phyloP scores from a whole-genome alignment of 371 early-diverging fungal genomes.

The Funneliformis caledonium region DNA sequence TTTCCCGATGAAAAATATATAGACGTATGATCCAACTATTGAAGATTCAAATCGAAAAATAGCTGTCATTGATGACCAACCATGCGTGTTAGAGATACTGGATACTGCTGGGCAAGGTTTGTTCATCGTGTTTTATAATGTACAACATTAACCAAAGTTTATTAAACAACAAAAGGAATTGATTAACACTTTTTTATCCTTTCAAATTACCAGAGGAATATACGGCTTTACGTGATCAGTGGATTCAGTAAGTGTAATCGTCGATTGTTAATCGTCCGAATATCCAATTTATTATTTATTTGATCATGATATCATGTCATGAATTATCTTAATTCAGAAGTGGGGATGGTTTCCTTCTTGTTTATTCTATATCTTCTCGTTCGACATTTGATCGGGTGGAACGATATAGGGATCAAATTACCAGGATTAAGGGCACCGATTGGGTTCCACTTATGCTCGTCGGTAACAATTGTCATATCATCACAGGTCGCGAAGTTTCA shows the following conservation, averaged over 20 bases:
- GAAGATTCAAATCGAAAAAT: constrained; percentile 96
- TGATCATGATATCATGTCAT: neutral
- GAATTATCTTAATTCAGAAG: constrained; percentile 52
- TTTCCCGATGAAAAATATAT: constrained; percentile 8
- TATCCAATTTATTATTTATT: neutral
- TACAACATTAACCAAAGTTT: constrained; percentile 47
- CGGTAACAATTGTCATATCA: constrained; percentile 92
- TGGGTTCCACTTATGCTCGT: constrained; percentile 88
- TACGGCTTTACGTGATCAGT: constrained; percentile 89
- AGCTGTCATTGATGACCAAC: constrained; percentile 95
- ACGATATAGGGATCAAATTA: constrained; percentile 82
- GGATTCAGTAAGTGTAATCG: constrained; percentile 74
- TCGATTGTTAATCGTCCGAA: neutral
- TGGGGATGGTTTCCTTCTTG: constrained; percentile 89
- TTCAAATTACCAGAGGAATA: constrained; percentile 64
- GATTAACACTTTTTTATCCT: constrained; percentile 47
- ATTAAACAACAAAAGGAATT: constrained; percentile 46
- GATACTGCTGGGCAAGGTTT: constrained; percentile 94
- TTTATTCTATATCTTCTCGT: constrained; percentile 87
- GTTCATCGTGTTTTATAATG: constrained; percentile 40
- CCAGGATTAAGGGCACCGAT: constrained; percentile 82
- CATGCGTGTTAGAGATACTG: constrained; percentile 92
- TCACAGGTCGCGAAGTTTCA: constrained; percentile 77
- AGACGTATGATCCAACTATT: constrained; percentile 96
- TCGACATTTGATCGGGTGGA: constrained; percentile 86